A percentile compares a stretch with the other conserved stretches of the same genome.
Evolutionary conservation across 768 basidiomycete species (phyloP).

Genomic region (Rhizopogon vinicolor): DNA sequence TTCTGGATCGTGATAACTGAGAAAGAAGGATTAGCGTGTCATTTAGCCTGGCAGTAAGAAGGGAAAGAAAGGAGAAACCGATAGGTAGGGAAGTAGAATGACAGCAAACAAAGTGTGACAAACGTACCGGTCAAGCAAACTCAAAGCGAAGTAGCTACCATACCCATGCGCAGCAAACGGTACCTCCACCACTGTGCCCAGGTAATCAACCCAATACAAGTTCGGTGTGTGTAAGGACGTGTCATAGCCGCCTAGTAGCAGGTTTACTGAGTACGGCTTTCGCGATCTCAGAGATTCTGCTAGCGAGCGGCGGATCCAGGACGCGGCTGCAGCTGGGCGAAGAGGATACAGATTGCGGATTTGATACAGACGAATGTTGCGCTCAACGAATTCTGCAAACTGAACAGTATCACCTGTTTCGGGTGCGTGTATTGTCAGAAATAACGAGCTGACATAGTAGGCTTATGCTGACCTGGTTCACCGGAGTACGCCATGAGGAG

Average conservation of each 20-base stretch:
- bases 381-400: conserved; percentile 94
- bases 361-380: conserved; percentile 93
- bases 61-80: neutral
- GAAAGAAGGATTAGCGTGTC: conserved; percentile 4
- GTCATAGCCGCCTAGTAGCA: conserved; percentile 93
- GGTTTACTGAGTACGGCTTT: conserved; percentile 85
- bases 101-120: neutral
- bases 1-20: conserved; percentile 87
- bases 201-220: conserved; percentile 95
- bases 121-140: conserved; percentile 86
- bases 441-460: conserved; percentile 1
- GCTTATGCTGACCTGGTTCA: conserved; percentile 67
- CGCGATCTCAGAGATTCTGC: conserved; percentile 88
- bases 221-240: conserved; percentile 64
- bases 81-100: neutral
- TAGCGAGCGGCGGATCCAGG: conserved; percentile 91
- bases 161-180: conserved; percentile 97
- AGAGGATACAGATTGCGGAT: conserved; percentile 91
- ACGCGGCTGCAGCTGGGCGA: conserved; percentile 84
- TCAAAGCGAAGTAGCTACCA: conserved; percentile 86
- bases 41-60: neutral
- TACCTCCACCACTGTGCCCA: conserved; percentile 84
- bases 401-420: conserved; percentile 86
- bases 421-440: neutral
- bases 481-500: conserved; percentile 94